These are phyloP conservation scores for Huntiella abstrusa DNA, from an alignment of 2,329 filamentous ascomycete species.

Conservation along the genomic window DNA sequence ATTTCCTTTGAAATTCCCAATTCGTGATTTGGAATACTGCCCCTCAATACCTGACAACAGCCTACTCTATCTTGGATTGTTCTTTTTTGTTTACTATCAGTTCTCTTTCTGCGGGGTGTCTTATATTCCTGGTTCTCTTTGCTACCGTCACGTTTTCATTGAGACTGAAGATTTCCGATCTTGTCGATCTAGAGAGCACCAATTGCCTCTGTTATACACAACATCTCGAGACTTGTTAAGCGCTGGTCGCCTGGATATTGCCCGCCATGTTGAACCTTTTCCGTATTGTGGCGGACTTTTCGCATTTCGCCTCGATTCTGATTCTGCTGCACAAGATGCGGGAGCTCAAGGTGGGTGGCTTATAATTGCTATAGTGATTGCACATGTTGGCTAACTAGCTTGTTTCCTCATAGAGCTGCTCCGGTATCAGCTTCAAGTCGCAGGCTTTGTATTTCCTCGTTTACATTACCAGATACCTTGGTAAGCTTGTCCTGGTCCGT, in stretches of 20 bases:
- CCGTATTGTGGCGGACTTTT: slow-evolving; percentile 57
- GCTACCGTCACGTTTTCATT: too few relatives aligned
- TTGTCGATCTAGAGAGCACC: too few relatives aligned
- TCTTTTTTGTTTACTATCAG: too few relatives aligned
- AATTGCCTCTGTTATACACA: too few relatives aligned
- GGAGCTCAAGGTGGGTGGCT: slow-evolving; percentile 6
- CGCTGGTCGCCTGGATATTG: background rate
- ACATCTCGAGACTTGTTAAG: background rate
- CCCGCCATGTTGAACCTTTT: slow-evolving; percentile 32
- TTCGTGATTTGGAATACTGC: background rate
- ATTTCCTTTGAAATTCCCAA: background rate
- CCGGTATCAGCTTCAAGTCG: slow-evolving; percentile 97
- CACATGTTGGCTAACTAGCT: background rate
- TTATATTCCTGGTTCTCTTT: too few relatives aligned
- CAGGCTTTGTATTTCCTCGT: slow-evolving; percentile 89
- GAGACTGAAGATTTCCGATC: too few relatives aligned
- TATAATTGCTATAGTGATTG: background rate
- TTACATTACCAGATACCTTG: slow-evolving; percentile 83
- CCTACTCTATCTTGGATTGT: too few relatives aligned
- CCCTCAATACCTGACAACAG: too few relatives aligned
- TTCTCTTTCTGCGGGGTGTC: too few relatives aligned
- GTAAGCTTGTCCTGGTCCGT: slow-evolving; percentile 25
- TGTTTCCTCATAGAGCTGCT: slow-evolving; percentile 51
- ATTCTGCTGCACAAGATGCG: slow-evolving; percentile 92
- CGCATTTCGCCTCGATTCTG: slow-evolving; percentile 82